phyloP scores from a whole-genome alignment of 495 filamentous ascomycete species.

The Penicillium canescens region DNA sequence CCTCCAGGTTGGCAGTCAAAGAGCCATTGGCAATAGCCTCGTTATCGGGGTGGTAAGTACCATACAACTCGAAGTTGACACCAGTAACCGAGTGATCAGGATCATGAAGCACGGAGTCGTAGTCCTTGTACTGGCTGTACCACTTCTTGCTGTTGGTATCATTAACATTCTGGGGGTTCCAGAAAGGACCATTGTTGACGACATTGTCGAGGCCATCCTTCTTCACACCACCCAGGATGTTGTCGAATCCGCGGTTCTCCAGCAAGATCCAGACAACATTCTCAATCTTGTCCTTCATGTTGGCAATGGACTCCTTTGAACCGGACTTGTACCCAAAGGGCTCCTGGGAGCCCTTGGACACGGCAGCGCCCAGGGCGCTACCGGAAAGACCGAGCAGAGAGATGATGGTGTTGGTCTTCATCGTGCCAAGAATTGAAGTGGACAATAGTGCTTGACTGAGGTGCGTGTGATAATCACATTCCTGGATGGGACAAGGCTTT shows the following conservation, averaged over 20 bases:
- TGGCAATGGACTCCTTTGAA: constrained; percentile 33
- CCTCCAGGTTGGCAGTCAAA: constrained; percentile 36
- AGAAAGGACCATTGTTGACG: constrained; percentile 46
- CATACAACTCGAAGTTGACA: constrained; percentile 53
- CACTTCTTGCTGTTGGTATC: constrained; percentile 34
- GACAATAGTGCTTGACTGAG: background rate
- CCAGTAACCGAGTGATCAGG: constrained; percentile 52
- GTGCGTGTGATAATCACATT: constrained; percentile 1
- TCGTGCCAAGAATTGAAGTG: background rate
- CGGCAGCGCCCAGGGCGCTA: constrained; percentile 21
- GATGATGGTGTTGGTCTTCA: constrained; percentile 27
- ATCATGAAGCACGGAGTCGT: constrained; percentile 49
- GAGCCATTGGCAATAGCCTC: constrained; percentile 34
- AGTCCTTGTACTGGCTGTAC: constrained; percentile 42
- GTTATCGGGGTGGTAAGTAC: constrained; percentile 45
- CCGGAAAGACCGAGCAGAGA: constrained; percentile 26
- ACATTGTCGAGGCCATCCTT: constrained; percentile 41
- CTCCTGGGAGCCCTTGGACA: constrained; percentile 4
- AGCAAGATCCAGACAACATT: constrained; percentile 47
- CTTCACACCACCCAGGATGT: constrained; percentile 43
- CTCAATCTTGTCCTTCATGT: constrained; percentile 47
- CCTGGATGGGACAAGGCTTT: background rate
- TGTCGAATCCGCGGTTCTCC: constrained; percentile 51
- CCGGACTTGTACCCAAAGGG: constrained; percentile 29
- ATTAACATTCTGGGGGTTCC: constrained; percentile 39